phyloP scores from a whole-genome alignment of 164 flowering plant genomes.

The Tetrastigma voinierianum region DNA sequence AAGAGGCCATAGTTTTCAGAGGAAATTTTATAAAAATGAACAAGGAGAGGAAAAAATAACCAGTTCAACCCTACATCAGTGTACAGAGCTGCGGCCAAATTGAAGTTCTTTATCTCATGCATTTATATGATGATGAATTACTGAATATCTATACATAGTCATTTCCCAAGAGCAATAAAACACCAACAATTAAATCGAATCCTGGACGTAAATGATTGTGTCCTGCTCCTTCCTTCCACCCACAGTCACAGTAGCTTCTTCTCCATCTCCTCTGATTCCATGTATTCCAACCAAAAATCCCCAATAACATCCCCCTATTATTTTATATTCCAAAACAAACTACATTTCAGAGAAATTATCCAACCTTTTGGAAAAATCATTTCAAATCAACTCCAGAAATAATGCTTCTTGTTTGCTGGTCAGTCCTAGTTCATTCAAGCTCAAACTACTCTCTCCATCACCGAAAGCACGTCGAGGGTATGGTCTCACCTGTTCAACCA shows the following conservation, averaged over 20 bases:
- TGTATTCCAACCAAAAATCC: conserved; percentile 3
- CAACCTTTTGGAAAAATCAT: background rate
- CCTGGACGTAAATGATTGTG: background rate
- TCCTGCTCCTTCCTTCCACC: background rate
- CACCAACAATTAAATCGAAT: no score
- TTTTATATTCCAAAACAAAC: background rate
- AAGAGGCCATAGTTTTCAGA: no score
- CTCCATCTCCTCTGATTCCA: background rate
- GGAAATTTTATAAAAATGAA: no score
- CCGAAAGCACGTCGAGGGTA: conserved; percentile 82
- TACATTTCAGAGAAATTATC: background rate
- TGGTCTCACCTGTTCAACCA: conserved; percentile 78
- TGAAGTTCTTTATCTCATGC: no score
- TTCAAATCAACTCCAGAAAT: conserved; percentile 71
- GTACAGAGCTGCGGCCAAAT: no score
- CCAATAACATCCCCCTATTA: background rate
- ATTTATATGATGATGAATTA: no score
- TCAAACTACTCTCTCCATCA: conserved; percentile 56
- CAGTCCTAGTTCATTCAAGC: conserved; percentile 76
- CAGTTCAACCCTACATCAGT: no score
- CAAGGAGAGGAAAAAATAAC: no score
- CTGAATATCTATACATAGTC: no score
- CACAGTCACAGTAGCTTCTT: background rate
- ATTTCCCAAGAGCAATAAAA: no score
- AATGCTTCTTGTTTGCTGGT: conserved; percentile 95